phyloP scores from a whole-genome alignment of 768 basidiomycete genomes.

The Auriscalpium orientale region DNA sequence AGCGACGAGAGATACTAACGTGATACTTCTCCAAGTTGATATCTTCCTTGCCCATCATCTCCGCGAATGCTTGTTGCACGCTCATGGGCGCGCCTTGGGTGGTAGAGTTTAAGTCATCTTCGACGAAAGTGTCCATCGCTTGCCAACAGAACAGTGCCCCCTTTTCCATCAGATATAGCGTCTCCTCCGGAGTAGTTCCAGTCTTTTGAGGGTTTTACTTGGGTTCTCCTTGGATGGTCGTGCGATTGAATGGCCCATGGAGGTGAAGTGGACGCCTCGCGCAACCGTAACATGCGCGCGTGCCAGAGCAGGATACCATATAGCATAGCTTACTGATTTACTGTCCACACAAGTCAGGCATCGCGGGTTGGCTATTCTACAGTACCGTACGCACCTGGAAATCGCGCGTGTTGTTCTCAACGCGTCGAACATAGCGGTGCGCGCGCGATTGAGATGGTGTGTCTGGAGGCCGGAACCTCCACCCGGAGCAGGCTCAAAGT shows the following conservation, averaged over 20 bases:
- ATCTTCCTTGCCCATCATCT: slow-evolving; percentile 75
- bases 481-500: slow-evolving; percentile 75
- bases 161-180: slow-evolving; percentile 87
- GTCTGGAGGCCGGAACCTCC: slow-evolving; percentile 70
- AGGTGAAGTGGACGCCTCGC: slow-evolving; percentile 77
- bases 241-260: slow-evolving; percentile 75
- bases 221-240: slow-evolving; percentile 29
- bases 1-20: slow-evolving; percentile 34
- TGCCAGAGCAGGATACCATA: slow-evolving; percentile 65
- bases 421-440: slow-evolving; percentile 84
- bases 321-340: slow-evolving; percentile 71
- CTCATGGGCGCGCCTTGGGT: slow-evolving; percentile 68
- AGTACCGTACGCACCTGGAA: slow-evolving; percentile 53
- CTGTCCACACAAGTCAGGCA: slow-evolving; percentile 27
- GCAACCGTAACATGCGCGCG: slow-evolving; percentile 63
- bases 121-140: slow-evolving; percentile 23
- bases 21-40: slow-evolving; percentile 84
- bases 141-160: slow-evolving; percentile 85
- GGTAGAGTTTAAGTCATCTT: slow-evolving; percentile 31
- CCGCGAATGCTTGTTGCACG: slow-evolving; percentile 82
- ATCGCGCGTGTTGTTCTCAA: slow-evolving; percentile 66
- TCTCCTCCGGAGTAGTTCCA: slow-evolving; percentile 91
- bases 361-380: background rate
- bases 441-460: slow-evolving; percentile 70
- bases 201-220: slow-evolving; percentile 47